phyloP scores from a whole-genome alignment of 805 yeast genomes.

The Pichia thaimueangensis region DNA sequence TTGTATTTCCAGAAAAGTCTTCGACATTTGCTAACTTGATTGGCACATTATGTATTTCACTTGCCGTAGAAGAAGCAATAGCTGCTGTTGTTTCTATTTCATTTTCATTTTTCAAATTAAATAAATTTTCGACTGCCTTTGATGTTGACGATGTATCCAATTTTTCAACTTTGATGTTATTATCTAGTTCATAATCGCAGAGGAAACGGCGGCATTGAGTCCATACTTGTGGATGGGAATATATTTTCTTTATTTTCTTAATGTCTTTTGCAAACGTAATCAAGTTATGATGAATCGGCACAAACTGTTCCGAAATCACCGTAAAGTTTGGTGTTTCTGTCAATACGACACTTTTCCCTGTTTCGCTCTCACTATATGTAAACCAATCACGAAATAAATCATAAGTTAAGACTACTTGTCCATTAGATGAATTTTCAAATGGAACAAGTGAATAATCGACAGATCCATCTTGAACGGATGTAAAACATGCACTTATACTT shows the following conservation, averaged over 20 bases:
- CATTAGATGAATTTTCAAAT: slow-evolving; percentile 90
- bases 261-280: slow-evolving; percentile 42
- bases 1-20: slow-evolving; percentile 70
- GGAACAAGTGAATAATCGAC: slow-evolving; percentile 81
- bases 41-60: slow-evolving; percentile 51
- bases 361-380: slow-evolving; percentile 13
- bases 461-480: slow-evolving; percentile 34
- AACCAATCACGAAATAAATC: slow-evolving; percentile 72
- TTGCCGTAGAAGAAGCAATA: slow-evolving; percentile 66
- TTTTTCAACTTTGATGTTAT: slow-evolving; percentile 33
- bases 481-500: slow-evolving; percentile 58
- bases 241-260: slow-evolving; percentile 46
- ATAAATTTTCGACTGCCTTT: slow-evolving; percentile 65
- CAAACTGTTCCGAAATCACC: slow-evolving; percentile 75
- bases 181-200: slow-evolving; percentile 27
- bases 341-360: background rate
- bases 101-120: slow-evolving; percentile 23
- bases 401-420: slow-evolving; percentile 82
- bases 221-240: slow-evolving; percentile 98
- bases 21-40: slow-evolving; percentile 55
- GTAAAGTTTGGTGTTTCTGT: slow-evolving; percentile 33
- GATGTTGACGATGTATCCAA: slow-evolving; percentile 79
- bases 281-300: slow-evolving; percentile 74
- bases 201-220: slow-evolving; percentile 74
- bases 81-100: slow-evolving; percentile 49